Base-by-base conservation (phyloP, 371 early-diverging fungal genomes). In the Rhizopus arrhizus region DNA sequence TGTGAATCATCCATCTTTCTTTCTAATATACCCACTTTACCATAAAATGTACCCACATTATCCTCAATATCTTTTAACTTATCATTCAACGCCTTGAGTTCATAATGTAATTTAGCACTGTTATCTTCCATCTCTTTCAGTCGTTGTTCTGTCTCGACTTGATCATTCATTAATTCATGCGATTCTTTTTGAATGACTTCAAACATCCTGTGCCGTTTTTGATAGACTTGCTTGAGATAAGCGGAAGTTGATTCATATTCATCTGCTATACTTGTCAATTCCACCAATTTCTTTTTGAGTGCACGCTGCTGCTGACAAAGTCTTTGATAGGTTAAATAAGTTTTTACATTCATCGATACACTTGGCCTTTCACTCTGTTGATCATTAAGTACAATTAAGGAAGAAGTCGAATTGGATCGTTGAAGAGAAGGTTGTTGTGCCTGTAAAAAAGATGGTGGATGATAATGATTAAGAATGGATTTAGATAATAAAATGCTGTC, bases 61-160 rank as follows among this genome's bases (percentile, higher is more conserved):
- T 80, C 77, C 15, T 80, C 77, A 28, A 74, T 69, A 11, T 80
- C 80, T 50, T 68, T 74, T 13, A 80, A 55, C 35, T 77, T 70
- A 47, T 80, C 80, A 32, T 75, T 77, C 41, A 80, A 46, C 10
- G 75, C 77, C 31, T 71, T 73, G 4, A 80, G 56, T 46, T 80
- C 80, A 49, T 80, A 80, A 41, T 75, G 75, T 3, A 77, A 57
- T 46, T 80, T 80, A 6, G 77, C 77, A 16, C 74, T 72, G 15
- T 65, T 61, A 29, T 77, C 75, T 54, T 80, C 80, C 32, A 72
- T 67, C 2, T 69, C 65, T 36, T 75, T 77, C 8, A 80, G 41
- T 22, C 64, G 51, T 29, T 46, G 42, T 16, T 79, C 80, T 9
- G 70, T 69, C 13, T 61, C 58, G 2, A 53, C 40, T 45, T 79